Evolutionary conservation across 2,329 filamentous ascomycete species (phyloP).

Genomic region (Calonectria hongkongensis): DNA sequence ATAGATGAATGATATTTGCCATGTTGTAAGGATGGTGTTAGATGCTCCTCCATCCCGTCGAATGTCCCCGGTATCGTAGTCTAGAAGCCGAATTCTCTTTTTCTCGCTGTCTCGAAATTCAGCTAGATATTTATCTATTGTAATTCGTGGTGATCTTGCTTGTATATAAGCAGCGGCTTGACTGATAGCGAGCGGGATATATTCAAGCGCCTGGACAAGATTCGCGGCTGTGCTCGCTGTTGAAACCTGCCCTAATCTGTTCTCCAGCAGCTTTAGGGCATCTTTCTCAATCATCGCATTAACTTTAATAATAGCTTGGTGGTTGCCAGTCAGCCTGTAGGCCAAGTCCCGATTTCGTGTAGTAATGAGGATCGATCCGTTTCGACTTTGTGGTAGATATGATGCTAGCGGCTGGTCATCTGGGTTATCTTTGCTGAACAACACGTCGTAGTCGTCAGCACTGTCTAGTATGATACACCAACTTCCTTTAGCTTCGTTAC

Average conservation of each 20-base stretch:
- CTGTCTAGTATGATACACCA: slow-evolving; percentile 12
- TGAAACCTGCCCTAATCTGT: background rate
- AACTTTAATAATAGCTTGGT: background rate
- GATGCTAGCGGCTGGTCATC: background rate
- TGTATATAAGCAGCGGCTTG: slow-evolving; percentile 9
- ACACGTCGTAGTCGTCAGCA: background rate
- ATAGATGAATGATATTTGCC: background rate
- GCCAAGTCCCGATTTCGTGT: slow-evolving; percentile 1
- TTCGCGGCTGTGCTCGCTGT: background rate
- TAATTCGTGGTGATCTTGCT: background rate
- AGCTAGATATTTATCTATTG: background rate
- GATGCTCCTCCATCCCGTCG: background rate
- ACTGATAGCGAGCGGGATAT: slow-evolving; percentile 7
- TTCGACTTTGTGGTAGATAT: slow-evolving; percentile 18
- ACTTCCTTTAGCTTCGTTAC: background rate
- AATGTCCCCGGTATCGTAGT: background rate
- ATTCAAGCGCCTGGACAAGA: background rate
- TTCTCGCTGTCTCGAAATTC: background rate
- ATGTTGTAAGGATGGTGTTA: background rate
- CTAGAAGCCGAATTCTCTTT: background rate
- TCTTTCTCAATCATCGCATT: background rate
- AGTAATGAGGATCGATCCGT: slow-evolving; percentile 21
- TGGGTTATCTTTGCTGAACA: background rate
- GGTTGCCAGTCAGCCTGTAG: background rate
- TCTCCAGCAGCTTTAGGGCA: slow-evolving; percentile 1